Conservation (phyloP, 495 filamentous ascomycete species). For the Chaetomium cochliodes region DNA sequence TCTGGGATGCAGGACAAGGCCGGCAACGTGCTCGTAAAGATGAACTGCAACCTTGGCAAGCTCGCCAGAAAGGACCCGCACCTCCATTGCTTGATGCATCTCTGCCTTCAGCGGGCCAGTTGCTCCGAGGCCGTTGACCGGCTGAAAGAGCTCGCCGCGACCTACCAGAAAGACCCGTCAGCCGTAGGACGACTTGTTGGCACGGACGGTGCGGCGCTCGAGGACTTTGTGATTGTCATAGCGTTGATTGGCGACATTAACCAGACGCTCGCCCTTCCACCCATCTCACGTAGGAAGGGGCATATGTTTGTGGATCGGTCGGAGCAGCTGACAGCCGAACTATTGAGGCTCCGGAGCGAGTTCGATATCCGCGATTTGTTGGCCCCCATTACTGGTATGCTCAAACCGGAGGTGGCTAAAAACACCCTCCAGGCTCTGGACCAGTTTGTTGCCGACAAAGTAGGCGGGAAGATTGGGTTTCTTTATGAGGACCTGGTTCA, state of each 20-base stretch:
- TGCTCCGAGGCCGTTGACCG: constrained; percentile 28
- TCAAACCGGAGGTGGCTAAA: constrained; percentile 31
- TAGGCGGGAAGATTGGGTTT: constrained; percentile 38
- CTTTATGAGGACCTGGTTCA: constrained; percentile 40
- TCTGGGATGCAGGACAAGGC: constrained; percentile 31
- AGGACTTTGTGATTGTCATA: constrained; percentile 31
- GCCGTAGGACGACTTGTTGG: constrained; percentile 21
- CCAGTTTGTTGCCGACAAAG: constrained; percentile 36
- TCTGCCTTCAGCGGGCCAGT: constrained; percentile 33
- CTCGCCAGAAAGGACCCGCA: constrained; percentile 30
- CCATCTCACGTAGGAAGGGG: constrained; percentile 33
- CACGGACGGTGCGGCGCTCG: constrained; percentile 26
- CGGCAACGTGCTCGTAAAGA: constrained; percentile 29
- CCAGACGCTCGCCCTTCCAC: constrained; percentile 25
- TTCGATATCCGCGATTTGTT: constrained; percentile 38
- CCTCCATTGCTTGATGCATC: constrained; percentile 36
- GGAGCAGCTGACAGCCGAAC: constrained; percentile 30
- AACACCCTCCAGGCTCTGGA: constrained; percentile 36
- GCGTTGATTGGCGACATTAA: constrained; percentile 34
- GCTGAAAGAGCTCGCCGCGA: constrained; percentile 30
- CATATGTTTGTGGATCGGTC: constrained; percentile 33
- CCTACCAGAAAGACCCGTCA: constrained; percentile 22
- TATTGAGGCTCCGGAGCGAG: constrained; percentile 32
- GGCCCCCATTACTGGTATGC: constrained; percentile 38
- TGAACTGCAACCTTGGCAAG: constrained; percentile 36